Base-by-base conservation (phyloP, 2,329 filamentous ascomycete genomes). In the Fusarium sp. region DNA sequence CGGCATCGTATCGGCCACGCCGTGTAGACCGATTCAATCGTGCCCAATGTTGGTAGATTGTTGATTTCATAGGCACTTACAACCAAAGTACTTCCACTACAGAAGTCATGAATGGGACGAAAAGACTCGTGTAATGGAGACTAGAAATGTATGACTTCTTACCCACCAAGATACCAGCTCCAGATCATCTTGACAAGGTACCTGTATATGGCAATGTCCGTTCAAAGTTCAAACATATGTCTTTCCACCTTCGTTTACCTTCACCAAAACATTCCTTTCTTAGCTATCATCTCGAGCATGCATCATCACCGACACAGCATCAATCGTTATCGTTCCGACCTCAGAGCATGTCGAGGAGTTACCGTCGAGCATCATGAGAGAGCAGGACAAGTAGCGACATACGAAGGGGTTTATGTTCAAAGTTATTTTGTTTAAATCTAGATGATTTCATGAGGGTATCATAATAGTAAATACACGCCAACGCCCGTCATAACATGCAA, bases 241-340 rank as follows among this genome's bases (percentile, higher is more conserved):
- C 21, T 73, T 65, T 11, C 68, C 71, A 11, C 65, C 65, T 4
- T 62, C 55, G 11, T 68, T 71, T 13, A 48, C 55, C 30, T 73
- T 73, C 12, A 71, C 65, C 18, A 71, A 69, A 41, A 18, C 41
- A 4, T 69, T 59, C n/a, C 54, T 73, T 10, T 55, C 68, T 4
- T 61, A 40, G 2, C 57, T 70, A 8, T 46, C 48, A 37, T 68
- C 59, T 18, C 49, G 57, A 40, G 55, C 69, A 23, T 72, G 69
- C 55, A 69, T 73, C 42, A 53, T 72, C 37, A 73, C 71, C 4
- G 63, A 71, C 20, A 66, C 68, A 48, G 70, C 71, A 21, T 70
- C 68, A 16, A 66, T 55, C 7, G 59, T 73, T 40, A 72, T 13
- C 56, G 71, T 7, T 66, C 67, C 4, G 61, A 73, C 37, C 41